phyloP scores from a whole-genome alignment of 2,329 filamentous ascomycete species.

The Colletotrichum sp. region DNA sequence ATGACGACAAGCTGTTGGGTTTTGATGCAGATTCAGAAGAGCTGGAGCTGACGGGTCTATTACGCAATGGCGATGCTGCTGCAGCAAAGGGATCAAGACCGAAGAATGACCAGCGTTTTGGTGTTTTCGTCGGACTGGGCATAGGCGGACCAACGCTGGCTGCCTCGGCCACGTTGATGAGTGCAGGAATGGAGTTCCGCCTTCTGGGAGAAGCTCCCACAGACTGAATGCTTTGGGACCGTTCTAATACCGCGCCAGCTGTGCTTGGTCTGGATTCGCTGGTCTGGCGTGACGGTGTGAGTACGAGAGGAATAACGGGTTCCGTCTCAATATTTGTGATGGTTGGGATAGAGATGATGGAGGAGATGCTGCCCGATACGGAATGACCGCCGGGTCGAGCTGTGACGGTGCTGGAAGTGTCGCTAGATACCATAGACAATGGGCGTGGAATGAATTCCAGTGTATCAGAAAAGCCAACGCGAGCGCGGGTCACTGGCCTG shows the following conservation, averaged over 20 bases:
- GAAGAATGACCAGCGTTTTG: slow-evolving; percentile 68
- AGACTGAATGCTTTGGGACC: slow-evolving; percentile 41
- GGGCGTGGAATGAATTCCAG: slow-evolving; percentile 85
- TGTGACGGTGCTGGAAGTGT: slow-evolving; percentile 80
- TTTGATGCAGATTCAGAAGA: slow-evolving; percentile 45
- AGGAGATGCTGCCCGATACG: slow-evolving; percentile 80
- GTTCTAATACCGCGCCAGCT: slow-evolving; percentile 72
- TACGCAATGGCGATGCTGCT: slow-evolving; percentile 50
- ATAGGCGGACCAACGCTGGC: slow-evolving; percentile 36
- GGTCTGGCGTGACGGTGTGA: slow-evolving; percentile 45
- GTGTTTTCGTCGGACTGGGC: slow-evolving; percentile 54
- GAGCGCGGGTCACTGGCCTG: slow-evolving; percentile 54
- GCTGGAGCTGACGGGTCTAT: slow-evolving; percentile 51
- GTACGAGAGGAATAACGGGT: slow-evolving; percentile 31
- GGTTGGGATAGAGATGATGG: slow-evolving; percentile 68
- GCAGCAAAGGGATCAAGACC: slow-evolving; percentile 60
- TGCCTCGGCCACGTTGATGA: slow-evolving; percentile 47
- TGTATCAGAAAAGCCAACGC: slow-evolving; percentile 84
- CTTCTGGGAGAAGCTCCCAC: slow-evolving; percentile 47
- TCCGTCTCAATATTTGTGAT: slow-evolving; percentile 14
- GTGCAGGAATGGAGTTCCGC: slow-evolving; percentile 64
- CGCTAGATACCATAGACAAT: slow-evolving; percentile 82
- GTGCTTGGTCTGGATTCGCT: slow-evolving; percentile 68
- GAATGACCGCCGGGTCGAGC: slow-evolving; percentile 70
- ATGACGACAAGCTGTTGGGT: slow-evolving; percentile 18